Conservation (phyloP, 768 basidiomycete genomes). For the Tubosaeta brunneosetosa region DNA sequence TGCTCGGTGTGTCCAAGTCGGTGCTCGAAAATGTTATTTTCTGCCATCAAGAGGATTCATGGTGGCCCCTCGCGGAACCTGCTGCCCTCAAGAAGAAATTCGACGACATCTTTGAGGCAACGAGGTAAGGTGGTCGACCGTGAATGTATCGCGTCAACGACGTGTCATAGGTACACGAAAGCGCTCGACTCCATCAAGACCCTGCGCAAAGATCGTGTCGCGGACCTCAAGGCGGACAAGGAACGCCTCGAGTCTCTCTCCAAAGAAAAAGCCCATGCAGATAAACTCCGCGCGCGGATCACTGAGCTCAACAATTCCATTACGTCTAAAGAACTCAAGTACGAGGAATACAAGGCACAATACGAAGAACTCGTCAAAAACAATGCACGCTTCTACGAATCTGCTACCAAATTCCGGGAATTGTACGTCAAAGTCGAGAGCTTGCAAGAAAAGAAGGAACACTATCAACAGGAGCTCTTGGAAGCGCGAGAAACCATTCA, state of each 20-base stretch:
- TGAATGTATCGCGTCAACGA: background rate
- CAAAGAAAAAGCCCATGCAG: constrained; percentile 79
- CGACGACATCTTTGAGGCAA: constrained; percentile 99
- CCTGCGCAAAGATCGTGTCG: constrained; percentile 84
- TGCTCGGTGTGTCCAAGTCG: constrained; percentile 95
- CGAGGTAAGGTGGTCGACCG: constrained; percentile 51
- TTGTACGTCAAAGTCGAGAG: constrained; percentile 67
- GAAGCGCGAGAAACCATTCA: constrained; percentile 61
- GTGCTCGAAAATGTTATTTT: constrained; percentile 99
- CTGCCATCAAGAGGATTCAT: constrained; percentile 98
- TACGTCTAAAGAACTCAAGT: constrained; percentile 65
- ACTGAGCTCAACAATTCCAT: constrained; percentile 57
- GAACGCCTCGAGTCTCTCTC: constrained; percentile 76
- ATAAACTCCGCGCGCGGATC: constrained; percentile 70
- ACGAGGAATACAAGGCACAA: constrained; percentile 63
- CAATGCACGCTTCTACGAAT: constrained; percentile 79
- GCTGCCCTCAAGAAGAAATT: constrained; percentile 95
- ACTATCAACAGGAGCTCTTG: constrained; percentile 56
- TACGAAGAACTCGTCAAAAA: constrained; percentile 61
- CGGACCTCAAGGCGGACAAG: constrained; percentile 90
- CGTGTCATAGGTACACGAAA: constrained; percentile 77
- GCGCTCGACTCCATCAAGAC: constrained; percentile 89
- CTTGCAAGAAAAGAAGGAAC: constrained; percentile 57
- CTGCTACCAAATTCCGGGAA: constrained; percentile 81
- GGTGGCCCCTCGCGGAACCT: constrained; percentile 95